These are phyloP conservation scores for Fusarium subglutinans DNA, from an alignment of 2,329 filamentous ascomycete genomes.

Conservation along the genomic window DNA sequence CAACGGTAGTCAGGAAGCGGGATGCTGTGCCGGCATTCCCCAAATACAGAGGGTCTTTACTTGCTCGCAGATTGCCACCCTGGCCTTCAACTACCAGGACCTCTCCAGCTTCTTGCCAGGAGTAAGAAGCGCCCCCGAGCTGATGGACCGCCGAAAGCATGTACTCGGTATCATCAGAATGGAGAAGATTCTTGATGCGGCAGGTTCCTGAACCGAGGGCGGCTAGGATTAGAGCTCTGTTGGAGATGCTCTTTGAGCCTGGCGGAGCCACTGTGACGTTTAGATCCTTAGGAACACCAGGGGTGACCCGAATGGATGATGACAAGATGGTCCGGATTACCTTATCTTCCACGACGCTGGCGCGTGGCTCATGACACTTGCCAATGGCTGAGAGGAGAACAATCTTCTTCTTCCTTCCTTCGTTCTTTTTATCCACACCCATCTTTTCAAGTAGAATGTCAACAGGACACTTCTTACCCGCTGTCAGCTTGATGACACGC, in stretches of 20 bases:
- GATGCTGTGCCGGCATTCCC: slow-evolving; percentile 97
- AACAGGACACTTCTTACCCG: slow-evolving; percentile 87
- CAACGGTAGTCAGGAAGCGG: slow-evolving; percentile 91
- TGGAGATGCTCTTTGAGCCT: slow-evolving; percentile 97
- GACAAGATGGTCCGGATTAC: slow-evolving; percentile 86
- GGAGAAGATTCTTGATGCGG: slow-evolving; percentile 88
- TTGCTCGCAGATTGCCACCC: slow-evolving; percentile 84
- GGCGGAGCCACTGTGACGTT: slow-evolving; percentile 85
- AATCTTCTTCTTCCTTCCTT: slow-evolving; percentile 94
- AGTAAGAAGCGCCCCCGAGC: slow-evolving; percentile 86
- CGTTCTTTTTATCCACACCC: slow-evolving; percentile 99
- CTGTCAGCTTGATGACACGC: slow-evolving; percentile 81
- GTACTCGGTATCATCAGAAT: slow-evolving; percentile 96
- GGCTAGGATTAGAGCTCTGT: slow-evolving; percentile 91
- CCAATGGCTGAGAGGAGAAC: slow-evolving; percentile 92
- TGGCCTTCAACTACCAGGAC: slow-evolving; percentile 89
- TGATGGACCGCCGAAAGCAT: slow-evolving; percentile 93
- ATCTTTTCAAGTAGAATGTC: slow-evolving; percentile 90
- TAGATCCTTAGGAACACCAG: slow-evolving; percentile 73
- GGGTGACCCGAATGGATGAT: slow-evolving; percentile 76
- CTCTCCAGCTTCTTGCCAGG: slow-evolving; percentile 95
- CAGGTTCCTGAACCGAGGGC: slow-evolving; percentile 88
- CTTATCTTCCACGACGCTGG: slow-evolving; percentile 87
- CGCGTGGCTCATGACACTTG: slow-evolving; percentile 84
- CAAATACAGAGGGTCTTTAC: slow-evolving; percentile 81